Conservation (phyloP, 192 early-diverging fungal genomes). For the Coemansia sp. region DNA sequence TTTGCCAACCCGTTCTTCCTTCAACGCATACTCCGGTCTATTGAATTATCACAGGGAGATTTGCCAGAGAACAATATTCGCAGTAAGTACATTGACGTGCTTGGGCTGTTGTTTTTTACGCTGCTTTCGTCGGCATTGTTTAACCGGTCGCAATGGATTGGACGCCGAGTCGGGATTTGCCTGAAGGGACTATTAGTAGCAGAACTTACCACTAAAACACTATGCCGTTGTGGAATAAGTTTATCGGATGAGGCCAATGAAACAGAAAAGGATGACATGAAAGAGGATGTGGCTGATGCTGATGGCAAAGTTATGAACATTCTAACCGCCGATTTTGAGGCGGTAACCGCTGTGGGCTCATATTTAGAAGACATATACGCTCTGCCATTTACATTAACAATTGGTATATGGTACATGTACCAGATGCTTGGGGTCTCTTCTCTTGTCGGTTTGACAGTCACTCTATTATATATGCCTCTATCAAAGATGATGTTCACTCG, state of each 20-base stretch:
- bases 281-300: conserved; percentile 25
- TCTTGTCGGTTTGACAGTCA: conserved; percentile 68
- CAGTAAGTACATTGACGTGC: conserved; percentile 57
- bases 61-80: conserved; percentile 9
- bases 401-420: conserved; percentile 72
- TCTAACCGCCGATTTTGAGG: conserved; percentile 63
- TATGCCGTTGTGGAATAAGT: conserved; percentile 41
- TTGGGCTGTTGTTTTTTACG: conserved; percentile 59
- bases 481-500: conserved; percentile 53
- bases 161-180: conserved; percentile 61
- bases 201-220: conserved; percentile 64
- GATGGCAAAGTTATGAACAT: conserved; percentile 71
- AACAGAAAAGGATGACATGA: conserved; percentile 10
- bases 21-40: conserved; percentile 54
- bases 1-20: conserved; percentile 59
- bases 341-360: conserved; percentile 14
- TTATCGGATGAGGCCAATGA: conserved; percentile 43
- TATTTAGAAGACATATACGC: conserved; percentile 46
- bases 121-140: conserved; percentile 26
- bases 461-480: conserved; percentile 64
- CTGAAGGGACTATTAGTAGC: conserved; percentile 58
- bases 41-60: conserved; percentile 40
- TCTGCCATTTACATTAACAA: conserved; percentile 59
- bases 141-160: conserved; percentile 60
- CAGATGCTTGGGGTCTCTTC: conserved; percentile 77